Evolutionary conservation across 495 filamentous ascomycete species (phyloP), one percentile per base, ranked within the genome.

Genomic region (Daldinia childiae): DNA sequence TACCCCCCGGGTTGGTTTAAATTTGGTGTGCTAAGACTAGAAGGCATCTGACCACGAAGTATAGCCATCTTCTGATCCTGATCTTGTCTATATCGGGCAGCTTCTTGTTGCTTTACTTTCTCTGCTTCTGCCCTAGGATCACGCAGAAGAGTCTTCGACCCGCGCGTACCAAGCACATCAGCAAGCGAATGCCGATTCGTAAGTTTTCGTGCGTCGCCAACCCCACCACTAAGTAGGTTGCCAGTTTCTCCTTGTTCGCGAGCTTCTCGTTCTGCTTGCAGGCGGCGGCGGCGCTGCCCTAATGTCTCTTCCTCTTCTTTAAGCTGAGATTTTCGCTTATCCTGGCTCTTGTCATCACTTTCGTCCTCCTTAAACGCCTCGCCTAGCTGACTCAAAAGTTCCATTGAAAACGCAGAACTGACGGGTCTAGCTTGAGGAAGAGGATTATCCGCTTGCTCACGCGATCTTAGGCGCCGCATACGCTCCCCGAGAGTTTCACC

Each of bases 291-390:
- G 7, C 95, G 89, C 76, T 98, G 93, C 12, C 90, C 95, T 2
- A 99, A 86, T 0, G 94, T 97, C 77, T 99, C 95, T 68, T 97
- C 92, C 60, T 87, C 85, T 64, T 90, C 91, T 6, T 82, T 78
- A 1, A 75, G 77, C 14, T 77, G 73, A 6, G 75, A 73, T 56
- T 75, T 81, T 57, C 60, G 65, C 50, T 78, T 76, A 39, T 68
- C 72, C 58, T 79, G 80, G 32, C 70, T 78, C 50, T 81, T 80
- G 36, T 27, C 48, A 21, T 73, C 69, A 27, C 66, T 66, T 52
- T 74, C 73, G 21, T 75, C 59, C 4, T 79, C 76, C 17, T 81
- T 78, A 6, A 79, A 78, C 41, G 87, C 79, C 2, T 83, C 86
- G 48, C 89, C 89, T 70, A 95, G 85, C 75, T 93, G 89, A 58